A percentile compares a stretch with the other conserved stretches of the same genome.
phyloP scores from a whole-genome alignment of 1,139 yeast species.

The Diutina rugosa region DNA sequence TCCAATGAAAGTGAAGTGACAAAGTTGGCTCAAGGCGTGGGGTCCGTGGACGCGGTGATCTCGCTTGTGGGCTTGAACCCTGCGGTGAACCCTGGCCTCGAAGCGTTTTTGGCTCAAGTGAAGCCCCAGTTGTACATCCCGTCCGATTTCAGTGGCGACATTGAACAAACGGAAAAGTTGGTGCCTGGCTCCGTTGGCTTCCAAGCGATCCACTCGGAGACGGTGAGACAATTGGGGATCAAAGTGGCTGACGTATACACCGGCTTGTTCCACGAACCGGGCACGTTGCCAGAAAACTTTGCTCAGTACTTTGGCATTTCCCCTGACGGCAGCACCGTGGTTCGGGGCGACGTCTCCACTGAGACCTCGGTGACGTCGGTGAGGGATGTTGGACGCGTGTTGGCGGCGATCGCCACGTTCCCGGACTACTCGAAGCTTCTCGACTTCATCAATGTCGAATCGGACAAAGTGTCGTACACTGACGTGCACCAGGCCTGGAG shows the following conservation, averaged over 20 bases:
- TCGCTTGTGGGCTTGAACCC: constrained; percentile 24
- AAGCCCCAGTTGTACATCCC: constrained; percentile 46
- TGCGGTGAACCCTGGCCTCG: constrained; percentile 12
- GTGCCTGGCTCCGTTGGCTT: constrained; percentile 21
- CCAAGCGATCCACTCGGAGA: constrained; percentile 27
- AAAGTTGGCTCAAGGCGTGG: constrained; percentile 17
- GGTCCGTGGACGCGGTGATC: constrained; percentile 38
- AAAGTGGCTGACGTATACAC: constrained; percentile 38
- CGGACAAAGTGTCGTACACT: constrained; percentile 25
- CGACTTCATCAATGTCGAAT: constrained; percentile 28
- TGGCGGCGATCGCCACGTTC: constrained; percentile 24
- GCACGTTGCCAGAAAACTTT: constrained; percentile 10
- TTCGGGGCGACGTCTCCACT: constrained; percentile 27
- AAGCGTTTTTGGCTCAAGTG: constrained; percentile 21
- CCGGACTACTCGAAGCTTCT: constrained; percentile 26
- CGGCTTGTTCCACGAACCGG: constrained; percentile 31
- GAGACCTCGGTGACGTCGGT: constrained; percentile 18
- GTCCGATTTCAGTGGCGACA: constrained; percentile 46
- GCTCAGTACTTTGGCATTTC: constrained; percentile 25
- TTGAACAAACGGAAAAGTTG: constrained; percentile 8
- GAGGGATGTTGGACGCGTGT: constrained; percentile 34
- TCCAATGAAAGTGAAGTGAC: constrained; percentile 13
- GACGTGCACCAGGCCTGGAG: constrained; percentile 30
- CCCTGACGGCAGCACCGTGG: constrained; percentile 17
- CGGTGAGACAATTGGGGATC: constrained; percentile 31